A percentile compares a stretch with the other conserved stretches of the same genome.
Conservation (phyloP, 768 basidiomycete species). For the Tylopilus vinaceipallidus region DNA sequence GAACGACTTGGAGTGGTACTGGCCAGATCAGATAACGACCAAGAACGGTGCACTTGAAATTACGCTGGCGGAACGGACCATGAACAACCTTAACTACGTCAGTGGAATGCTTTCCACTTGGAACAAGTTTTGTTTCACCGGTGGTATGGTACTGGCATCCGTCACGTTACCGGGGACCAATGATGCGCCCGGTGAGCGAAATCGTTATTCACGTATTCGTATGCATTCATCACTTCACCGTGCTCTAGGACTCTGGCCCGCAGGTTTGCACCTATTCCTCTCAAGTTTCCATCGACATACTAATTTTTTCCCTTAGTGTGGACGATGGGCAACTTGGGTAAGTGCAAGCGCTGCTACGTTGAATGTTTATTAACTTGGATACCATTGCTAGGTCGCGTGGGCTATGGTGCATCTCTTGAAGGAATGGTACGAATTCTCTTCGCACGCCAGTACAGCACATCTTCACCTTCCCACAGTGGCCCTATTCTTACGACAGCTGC, state of each 20-base stretch:
- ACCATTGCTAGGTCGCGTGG: conserved; percentile 60
- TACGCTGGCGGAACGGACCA: conserved; percentile 62
- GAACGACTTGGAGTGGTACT: conserved; percentile 86
- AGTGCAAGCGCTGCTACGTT: conserved; percentile 6
- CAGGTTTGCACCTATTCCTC: conserved; percentile 29
- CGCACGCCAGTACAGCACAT: not conserved
- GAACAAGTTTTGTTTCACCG: conserved; percentile 97
- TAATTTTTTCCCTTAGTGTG: conserved; percentile 42
- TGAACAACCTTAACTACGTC: conserved; percentile 70
- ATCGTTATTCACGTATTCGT: not conserved
- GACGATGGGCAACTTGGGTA: conserved; percentile 78
- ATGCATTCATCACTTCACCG: not conserved
- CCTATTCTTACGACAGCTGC: conserved; percentile 80
- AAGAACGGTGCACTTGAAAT: conserved; percentile 71
- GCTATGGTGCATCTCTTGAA: conserved; percentile 84
- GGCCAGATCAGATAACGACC: conserved; percentile 76
- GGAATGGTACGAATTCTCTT: conserved; percentile 55
- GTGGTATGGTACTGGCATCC: conserved; percentile 71
- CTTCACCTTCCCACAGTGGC: conserved; percentile 50
- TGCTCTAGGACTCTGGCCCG: conserved; percentile 66
- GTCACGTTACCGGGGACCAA: conserved; percentile 73
- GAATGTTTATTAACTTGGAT: not conserved
- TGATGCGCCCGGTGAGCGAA: conserved; percentile 39
- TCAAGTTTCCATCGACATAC: not conserved
- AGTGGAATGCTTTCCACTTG: conserved; percentile 66